Evolutionary conservation across 2,329 filamentous ascomycete species (phyloP), one percentile per base, ranked within the genome.

Genomic region (Hymenotorrendiella dingleyae): DNA sequence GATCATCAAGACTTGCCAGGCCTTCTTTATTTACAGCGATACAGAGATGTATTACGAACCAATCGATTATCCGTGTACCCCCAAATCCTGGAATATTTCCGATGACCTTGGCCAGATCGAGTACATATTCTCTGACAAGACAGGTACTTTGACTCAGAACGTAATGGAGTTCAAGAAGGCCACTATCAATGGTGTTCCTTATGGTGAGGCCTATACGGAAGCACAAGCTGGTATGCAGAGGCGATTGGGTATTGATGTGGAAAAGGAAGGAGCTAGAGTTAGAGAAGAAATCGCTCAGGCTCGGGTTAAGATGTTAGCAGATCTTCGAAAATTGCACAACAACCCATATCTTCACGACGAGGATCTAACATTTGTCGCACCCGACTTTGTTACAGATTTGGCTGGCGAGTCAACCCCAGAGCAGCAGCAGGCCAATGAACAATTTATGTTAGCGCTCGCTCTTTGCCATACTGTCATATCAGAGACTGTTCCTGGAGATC

Each of bases 161-260:
- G 85, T 94, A 40, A 94, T 94, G 93, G 94, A 98, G 64, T 98
- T 97, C 77, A 98, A 97, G 66, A 98, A 98, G 66, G 89, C 85
- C 42, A 94, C 90, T 0, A 83, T 98, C 65, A 97, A 97, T 58
- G 91, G 91, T n/a, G 78, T 93, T 47, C 82, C 90, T 0, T 98
- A 98, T 54, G 93, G 94, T 48, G 93, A 98, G 67, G 93, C 93
- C 0, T 98, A 96, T 59, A 98, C 94, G 0, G 93, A 98, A 65
- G 93, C 93, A 0, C 87, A 95, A 64, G 86, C 91, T 39, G 93
- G 93, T 44, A 93, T 98, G 86, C 89, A 94, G 62, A 89, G 91
- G 65, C 80, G 93, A 47, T 70, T 91, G 64, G 93, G 93, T 36
- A 76, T 95, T 38, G 82, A 97, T 59, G 84, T 90, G 4, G 90